A percentile compares a stretch with the other conserved stretches of the same genome.
These are phyloP conservation scores for Purpureocillium lavendulum DNA, from an alignment of 2,329 filamentous ascomycete species.

Conservation along the genomic window DNA sequence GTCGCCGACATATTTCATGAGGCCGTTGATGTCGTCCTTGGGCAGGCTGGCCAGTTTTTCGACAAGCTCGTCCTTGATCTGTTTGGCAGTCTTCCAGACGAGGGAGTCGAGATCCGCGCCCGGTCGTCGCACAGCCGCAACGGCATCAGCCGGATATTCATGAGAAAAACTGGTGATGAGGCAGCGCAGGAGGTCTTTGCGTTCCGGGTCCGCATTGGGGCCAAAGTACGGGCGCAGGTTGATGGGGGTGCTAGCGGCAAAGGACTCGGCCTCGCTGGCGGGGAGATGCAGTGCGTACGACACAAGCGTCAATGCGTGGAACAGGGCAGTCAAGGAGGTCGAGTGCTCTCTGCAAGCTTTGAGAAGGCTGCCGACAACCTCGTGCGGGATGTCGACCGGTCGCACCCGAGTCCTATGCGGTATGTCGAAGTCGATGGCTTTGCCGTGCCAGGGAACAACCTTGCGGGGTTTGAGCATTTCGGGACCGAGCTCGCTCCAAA, in stretches of 20 bases:
- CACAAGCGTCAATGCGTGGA: slow-evolving; percentile 35
- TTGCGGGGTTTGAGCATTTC: slow-evolving; percentile 22
- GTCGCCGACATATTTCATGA: slow-evolving; percentile 35
- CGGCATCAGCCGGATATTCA: slow-evolving; percentile 14
- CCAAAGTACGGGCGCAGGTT: slow-evolving; percentile 31
- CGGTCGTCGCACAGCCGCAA: slow-evolving; percentile 15
- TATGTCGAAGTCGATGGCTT: slow-evolving; percentile 22
- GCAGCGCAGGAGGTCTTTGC: slow-evolving; percentile 23
- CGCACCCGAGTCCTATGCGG: slow-evolving; percentile 27
- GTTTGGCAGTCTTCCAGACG: slow-evolving; percentile 34
- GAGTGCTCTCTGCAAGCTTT: slow-evolving; percentile 28
- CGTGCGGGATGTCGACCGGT: slow-evolving; percentile 24
- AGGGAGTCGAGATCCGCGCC: slow-evolving; percentile 13
- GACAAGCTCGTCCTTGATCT: slow-evolving; percentile 25
- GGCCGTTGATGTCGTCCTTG: slow-evolving; percentile 31
- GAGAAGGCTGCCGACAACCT: slow-evolving; percentile 22
- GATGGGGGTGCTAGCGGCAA: slow-evolving; percentile 33
- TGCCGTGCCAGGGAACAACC: slow-evolving; percentile 29
- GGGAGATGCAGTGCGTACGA: slow-evolving; percentile 31
- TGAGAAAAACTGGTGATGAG: slow-evolving; percentile 29
- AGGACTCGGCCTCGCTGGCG: slow-evolving; percentile 18
- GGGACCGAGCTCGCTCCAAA: slow-evolving; percentile 33
- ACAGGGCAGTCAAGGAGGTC: slow-evolving; percentile 38
- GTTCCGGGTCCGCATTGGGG: slow-evolving; percentile 12
- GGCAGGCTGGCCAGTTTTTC: slow-evolving; percentile 24